Evolutionary conservation across 75 land plant genomes (phyloP).

Genomic region (Ceratopteris richardii): DNA sequence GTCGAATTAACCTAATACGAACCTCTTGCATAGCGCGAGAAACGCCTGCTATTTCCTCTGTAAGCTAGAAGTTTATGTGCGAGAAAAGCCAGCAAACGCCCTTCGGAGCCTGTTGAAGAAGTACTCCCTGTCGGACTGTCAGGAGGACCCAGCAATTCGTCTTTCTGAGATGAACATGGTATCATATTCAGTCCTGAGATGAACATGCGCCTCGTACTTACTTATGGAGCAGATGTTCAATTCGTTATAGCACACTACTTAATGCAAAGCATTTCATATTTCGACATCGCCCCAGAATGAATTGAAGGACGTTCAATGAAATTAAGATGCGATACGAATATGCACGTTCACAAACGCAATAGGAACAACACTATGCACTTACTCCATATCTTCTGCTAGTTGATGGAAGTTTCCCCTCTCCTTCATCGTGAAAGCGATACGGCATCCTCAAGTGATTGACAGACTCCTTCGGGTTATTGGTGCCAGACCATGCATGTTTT

Average conservation of each 20-base stretch:
- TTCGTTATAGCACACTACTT: no score
- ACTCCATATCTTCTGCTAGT: slow-evolving; percentile 4
- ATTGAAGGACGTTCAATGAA: no score
- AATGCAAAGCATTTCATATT: no score
- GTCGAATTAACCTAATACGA: not conserved
- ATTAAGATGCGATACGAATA: no score
- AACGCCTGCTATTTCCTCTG: not conserved
- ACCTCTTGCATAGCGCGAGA: slow-evolving; percentile 2
- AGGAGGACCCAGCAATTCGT: not conserved
- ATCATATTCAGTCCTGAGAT: no score
- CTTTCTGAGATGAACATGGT: not conserved
- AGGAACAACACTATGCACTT: not conserved
- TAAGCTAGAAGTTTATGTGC: not conserved
- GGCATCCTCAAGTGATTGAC: not conserved
- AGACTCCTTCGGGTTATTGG: not conserved
- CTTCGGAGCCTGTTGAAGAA: not conserved
- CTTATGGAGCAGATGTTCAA: no score
- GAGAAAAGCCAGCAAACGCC: not conserved
- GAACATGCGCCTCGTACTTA: no score
- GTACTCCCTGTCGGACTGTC: not conserved
- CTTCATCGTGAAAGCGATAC: not conserved
- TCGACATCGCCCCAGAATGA: no score
- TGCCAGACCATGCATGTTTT: not conserved
- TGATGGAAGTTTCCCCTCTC: not conserved
- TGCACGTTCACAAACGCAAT: not conserved